Evolutionary conservation across 116 monocot genomes (phyloP).

Genomic region (Iris pallida): DNA sequence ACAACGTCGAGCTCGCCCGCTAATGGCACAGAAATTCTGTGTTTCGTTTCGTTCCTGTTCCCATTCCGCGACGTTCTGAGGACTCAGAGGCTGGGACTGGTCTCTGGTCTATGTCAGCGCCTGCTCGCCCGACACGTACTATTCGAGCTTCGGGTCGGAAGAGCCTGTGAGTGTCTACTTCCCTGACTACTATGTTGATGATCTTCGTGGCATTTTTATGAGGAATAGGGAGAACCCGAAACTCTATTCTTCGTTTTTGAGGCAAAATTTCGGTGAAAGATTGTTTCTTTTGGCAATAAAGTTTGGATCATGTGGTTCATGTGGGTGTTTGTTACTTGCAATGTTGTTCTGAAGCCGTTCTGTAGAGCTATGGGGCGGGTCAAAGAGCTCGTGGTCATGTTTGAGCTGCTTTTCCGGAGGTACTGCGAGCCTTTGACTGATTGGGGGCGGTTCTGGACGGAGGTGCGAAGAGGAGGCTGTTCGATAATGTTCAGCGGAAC

Average conservation of each 20-base stretch:
- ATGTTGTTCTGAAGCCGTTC: constrained; percentile 70
- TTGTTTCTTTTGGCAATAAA: background rate
- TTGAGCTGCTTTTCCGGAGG: constrained; percentile 60
- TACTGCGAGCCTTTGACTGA: constrained; percentile 75
- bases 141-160: constrained; percentile 44
- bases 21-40: constrained; percentile 57
- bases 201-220: constrained; percentile 61
- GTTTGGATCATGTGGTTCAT: constrained; percentile 3
- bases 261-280: constrained; percentile 31
- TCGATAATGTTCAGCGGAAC: constrained; percentile 51
- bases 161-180: constrained; percentile 60
- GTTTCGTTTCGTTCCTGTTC: constrained; percentile 46
- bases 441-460: constrained; percentile 62
- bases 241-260: constrained; percentile 76
- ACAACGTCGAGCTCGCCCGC: constrained; percentile 69
- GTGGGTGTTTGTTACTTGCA: constrained; percentile 18
- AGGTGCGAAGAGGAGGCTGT: constrained; percentile 71
- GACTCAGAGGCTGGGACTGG: constrained; percentile 51
- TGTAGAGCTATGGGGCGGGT: constrained; percentile 66
- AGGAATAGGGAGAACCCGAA: constrained; percentile 56
- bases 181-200: constrained; percentile 72
- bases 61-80: constrained; percentile 46
- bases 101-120: constrained; percentile 76
- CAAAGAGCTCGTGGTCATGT: constrained; percentile 60
- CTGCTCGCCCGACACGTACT: constrained; percentile 56